Conservation (phyloP, 1,139 yeast species). For the Lodderomyces jiufengensis region DNA sequence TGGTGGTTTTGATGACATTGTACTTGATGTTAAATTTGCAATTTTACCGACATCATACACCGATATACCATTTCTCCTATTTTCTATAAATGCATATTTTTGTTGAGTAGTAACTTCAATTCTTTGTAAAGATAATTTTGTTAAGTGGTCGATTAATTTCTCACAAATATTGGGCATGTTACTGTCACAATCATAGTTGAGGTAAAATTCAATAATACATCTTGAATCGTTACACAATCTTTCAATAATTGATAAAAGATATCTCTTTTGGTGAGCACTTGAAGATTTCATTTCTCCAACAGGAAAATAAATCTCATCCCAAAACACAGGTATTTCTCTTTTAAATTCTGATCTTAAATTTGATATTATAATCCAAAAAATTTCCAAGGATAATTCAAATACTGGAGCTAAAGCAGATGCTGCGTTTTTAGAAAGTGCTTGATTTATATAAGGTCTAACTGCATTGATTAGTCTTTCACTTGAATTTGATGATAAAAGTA, state of each 20-base stretch:
- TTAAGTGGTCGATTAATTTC: constrained; percentile 70
- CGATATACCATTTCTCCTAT: constrained; percentile 57
- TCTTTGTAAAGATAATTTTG: constrained; percentile 66
- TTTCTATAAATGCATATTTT: constrained; percentile 61
- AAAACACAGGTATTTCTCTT: constrained; percentile 88
- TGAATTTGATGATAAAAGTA: constrained; percentile 53
- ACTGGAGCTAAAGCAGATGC: constrained; percentile 91
- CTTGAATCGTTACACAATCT: constrained; percentile 86
- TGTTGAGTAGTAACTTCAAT: constrained; percentile 73
- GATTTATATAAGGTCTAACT: constrained; percentile 77
- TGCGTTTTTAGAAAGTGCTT: constrained; percentile 84
- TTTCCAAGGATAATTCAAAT: constrained; percentile 86
- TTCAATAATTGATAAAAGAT: constrained; percentile 72
- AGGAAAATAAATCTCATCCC: constrained; percentile 91
- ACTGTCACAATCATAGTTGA: constrained; percentile 93
- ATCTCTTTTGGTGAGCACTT: constrained; percentile 88
- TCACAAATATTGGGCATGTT: constrained; percentile 85
- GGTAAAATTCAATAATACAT: constrained; percentile 84
- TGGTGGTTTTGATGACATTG: constrained; percentile 59
- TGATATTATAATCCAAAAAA: constrained; percentile 84
- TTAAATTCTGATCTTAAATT: constrained; percentile 85
- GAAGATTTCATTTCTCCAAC: constrained; percentile 90
- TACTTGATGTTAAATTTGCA: constrained; percentile 72
- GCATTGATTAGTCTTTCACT: constrained; percentile 73
- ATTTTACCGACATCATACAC: constrained; percentile 71